These are phyloP conservation scores for Penicillium sp. DNA, from an alignment of 2,329 filamentous ascomycete species.

Conservation along the genomic window DNA sequence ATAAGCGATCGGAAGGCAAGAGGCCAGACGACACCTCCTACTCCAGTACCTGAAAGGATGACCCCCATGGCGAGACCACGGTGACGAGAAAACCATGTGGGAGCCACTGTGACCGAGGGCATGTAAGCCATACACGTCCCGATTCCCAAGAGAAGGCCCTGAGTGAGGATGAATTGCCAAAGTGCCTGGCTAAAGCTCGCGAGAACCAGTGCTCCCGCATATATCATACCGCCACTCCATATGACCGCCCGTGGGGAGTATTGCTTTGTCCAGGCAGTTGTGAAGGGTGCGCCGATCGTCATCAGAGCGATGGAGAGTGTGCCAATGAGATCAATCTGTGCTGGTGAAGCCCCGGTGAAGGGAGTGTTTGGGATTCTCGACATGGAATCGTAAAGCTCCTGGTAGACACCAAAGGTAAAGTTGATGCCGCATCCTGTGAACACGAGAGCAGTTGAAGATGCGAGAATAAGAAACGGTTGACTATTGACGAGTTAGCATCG, in stretches of 20 bases:
- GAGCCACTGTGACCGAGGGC: conserved; percentile 40
- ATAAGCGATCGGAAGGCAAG: conserved; percentile 36
- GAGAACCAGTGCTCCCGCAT: conserved; percentile 30
- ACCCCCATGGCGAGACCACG: conserved; percentile 45
- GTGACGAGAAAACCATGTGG: conserved; percentile 40
- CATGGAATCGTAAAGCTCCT: conserved; percentile 43
- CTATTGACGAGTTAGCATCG: conserved; percentile 1
- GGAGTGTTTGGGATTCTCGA: conserved; percentile 31
- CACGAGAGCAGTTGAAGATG: conserved; percentile 26
- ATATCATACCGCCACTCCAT: conserved; percentile 33
- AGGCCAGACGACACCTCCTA: conserved; percentile 43
- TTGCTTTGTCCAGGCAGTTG: conserved; percentile 37
- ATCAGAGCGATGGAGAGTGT: conserved; percentile 41
- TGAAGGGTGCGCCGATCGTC: conserved; percentile 39
- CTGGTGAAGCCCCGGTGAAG: conserved; percentile 39
- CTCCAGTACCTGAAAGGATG: conserved; percentile 40
- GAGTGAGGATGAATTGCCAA: conserved; percentile 37
- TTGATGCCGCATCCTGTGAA: conserved; percentile 42
- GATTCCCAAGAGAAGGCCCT: conserved; percentile 42
- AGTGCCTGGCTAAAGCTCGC: conserved; percentile 36
- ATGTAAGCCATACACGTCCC: conserved; percentile 43
- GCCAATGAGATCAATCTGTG: conserved; percentile 44
- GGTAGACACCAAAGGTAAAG: conserved; percentile 46
- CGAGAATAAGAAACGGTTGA: conserved; percentile 14
- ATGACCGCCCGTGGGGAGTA: conserved; percentile 35